A percentile compares a stretch with the other conserved stretches of the same genome.
These are phyloP conservation scores for Ulota crispa DNA, from an alignment of 225 moss, liverwort and hornwort species.

Conservation along the genomic window DNA sequence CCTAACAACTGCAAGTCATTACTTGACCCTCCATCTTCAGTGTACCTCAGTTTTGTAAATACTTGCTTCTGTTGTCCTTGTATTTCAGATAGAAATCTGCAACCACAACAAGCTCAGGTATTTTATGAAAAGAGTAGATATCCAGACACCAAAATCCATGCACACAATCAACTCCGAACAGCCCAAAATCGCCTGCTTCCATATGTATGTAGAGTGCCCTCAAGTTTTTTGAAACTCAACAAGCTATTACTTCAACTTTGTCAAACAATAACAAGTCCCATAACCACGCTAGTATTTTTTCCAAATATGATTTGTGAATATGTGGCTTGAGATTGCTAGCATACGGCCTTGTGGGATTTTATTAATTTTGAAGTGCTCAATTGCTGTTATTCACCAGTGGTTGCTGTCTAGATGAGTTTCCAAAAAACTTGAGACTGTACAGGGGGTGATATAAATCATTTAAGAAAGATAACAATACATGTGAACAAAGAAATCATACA, in stretches of 20 bases:
- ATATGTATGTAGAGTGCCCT: too few relatives aligned
- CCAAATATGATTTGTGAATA: too few relatives aligned
- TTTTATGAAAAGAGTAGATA: not conserved
- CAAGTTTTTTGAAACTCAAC: too few relatives aligned
- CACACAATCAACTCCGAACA: not conserved
- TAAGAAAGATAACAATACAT: not conserved
- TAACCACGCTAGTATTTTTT: too few relatives aligned
- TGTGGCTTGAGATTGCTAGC: too few relatives aligned
- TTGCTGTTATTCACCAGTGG: too few relatives aligned
- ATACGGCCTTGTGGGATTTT: too few relatives aligned
- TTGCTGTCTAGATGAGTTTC: too few relatives aligned
- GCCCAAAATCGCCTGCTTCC: not conserved
- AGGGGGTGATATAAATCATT: not conserved
- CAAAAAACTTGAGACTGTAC: too few relatives aligned
- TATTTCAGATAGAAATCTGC: constrained; percentile 9
- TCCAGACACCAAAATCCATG: not conserved
- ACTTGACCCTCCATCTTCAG: constrained; percentile 34
- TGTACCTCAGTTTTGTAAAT: constrained; percentile 1
- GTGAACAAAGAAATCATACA: not conserved
- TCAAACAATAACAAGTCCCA: too few relatives aligned
- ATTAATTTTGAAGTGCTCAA: too few relatives aligned
- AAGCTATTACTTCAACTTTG: too few relatives aligned
- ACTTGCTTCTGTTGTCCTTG: not conserved
- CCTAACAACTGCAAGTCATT: constrained; percentile 30
- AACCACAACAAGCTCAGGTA: not conserved